A percentile compares a stretch with the other conserved stretches of the same genome.
phyloP scores from a whole-genome alignment of 495 filamentous ascomycete species.

The Hypomontagnella monticulosa region DNA sequence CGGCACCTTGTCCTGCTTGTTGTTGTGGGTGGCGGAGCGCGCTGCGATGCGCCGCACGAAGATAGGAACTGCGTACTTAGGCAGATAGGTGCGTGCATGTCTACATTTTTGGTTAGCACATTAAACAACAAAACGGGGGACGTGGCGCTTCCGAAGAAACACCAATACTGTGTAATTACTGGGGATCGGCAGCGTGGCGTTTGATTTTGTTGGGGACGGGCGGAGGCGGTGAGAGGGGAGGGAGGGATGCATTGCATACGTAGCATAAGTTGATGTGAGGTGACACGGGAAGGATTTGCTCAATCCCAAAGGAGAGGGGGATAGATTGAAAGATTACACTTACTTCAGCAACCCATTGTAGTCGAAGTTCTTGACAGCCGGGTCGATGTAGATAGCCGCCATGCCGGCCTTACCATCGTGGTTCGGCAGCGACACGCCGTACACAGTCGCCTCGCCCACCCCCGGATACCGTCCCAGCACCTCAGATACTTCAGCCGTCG shows the following conservation, averaged over 20 bases:
- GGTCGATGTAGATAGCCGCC: constrained; percentile 65
- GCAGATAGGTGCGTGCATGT: constrained; percentile 66
- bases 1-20: constrained; percentile 84
- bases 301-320: neutral
- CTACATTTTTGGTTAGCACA: constrained; percentile 35
- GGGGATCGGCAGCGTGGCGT: neutral
- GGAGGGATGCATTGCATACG: neutral
- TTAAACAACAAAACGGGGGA: neutral
- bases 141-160: neutral
- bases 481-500: constrained; percentile 78
- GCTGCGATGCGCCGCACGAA: constrained; percentile 72
- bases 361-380: constrained; percentile 58
- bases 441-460: constrained; percentile 79
- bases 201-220: neutral
- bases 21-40: constrained; percentile 76
- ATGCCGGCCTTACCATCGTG: constrained; percentile 79
- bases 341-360: constrained; percentile 62
- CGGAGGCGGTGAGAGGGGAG: neutral
- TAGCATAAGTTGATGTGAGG: neutral
- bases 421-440: constrained; percentile 75
- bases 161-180: neutral
- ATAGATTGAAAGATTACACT: constrained; percentile 16
- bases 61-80: constrained; percentile 79
- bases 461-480: constrained; percentile 71
- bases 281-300: constrained; percentile 4